phyloP scores from a whole-genome alignment of 495 filamentous ascomycete genomes.

The Tuber borchii region DNA sequence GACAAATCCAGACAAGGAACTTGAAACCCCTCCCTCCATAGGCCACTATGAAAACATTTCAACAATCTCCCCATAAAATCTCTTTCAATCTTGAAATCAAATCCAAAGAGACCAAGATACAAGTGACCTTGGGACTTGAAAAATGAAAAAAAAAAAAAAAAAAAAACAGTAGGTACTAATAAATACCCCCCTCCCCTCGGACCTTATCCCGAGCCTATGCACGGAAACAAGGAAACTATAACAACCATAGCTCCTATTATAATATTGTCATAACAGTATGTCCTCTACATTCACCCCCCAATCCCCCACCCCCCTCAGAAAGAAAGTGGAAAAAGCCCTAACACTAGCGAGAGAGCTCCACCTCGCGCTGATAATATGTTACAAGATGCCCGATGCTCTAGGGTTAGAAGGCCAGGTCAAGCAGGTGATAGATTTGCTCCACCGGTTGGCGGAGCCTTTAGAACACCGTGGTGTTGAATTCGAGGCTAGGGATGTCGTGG shows the following conservation, averaged over 20 bases:
- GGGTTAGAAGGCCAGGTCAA: not conserved
- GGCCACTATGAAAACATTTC: not conserved
- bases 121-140: not conserved
- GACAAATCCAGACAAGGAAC: not conserved
- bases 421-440: not conserved
- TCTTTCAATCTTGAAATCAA: not conserved
- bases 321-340: not conserved
- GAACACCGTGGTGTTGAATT: not conserved
- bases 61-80: not conserved
- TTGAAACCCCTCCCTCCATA: not conserved
- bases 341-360: not conserved
- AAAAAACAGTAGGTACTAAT: not conserved
- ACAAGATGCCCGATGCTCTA: not conserved
- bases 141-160: no score
- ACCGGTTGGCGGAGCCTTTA: not conserved
- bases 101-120: not conserved
- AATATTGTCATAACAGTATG: not conserved
- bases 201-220: not conserved
- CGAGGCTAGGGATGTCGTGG: not conserved
- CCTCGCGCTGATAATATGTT: not conserved
- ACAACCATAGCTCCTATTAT: not conserved
- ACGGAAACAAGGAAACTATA: not conserved
- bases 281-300: not conserved
- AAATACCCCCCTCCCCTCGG: not conserved
- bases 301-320: not conserved